A percentile compares a stretch with the other conserved stretches of the same genome.
phyloP scores from a whole-genome alignment of 768 basidiomycete genomes.

The Gautieria morchelliformis region DNA sequence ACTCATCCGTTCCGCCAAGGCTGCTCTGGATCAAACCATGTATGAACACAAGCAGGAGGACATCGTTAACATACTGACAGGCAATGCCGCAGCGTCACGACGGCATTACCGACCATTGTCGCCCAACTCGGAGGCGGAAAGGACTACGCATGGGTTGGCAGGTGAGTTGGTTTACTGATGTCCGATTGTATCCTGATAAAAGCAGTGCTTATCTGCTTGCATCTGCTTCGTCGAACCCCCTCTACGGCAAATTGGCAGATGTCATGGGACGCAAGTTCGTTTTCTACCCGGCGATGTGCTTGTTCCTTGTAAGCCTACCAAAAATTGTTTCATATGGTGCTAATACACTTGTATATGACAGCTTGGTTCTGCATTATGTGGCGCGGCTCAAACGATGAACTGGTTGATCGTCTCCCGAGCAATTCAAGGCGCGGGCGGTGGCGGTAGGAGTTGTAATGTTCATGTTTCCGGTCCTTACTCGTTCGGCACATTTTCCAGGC shows the following conservation, averaged over 20 bases:
- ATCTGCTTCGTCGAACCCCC: constrained; percentile 53
- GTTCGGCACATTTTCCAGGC: background rate
- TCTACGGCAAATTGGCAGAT: constrained; percentile 74
- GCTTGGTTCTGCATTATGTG: constrained; percentile 32
- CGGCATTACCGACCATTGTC: constrained; percentile 67
- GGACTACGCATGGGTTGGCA: constrained; percentile 66
- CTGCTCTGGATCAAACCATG: constrained; percentile 34
- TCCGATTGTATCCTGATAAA: constrained; percentile 7
- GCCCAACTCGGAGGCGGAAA: constrained; percentile 48
- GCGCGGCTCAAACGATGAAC: constrained; percentile 33
- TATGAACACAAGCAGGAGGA: background rate
- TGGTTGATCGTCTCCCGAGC: constrained; percentile 33
- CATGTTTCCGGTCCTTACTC: background rate
- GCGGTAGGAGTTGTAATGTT: constrained; percentile 21
- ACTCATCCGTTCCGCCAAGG: constrained; percentile 9
- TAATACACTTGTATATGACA: constrained; percentile 1
- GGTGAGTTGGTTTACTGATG: constrained; percentile 26
- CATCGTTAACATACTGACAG: too few relatives aligned
- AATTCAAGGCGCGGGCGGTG: constrained; percentile 35
- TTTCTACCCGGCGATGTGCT: constrained; percentile 50
- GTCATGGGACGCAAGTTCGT: constrained; percentile 54
- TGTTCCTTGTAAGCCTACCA: constrained; percentile 55
- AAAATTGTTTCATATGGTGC: background rate
- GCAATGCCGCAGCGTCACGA: constrained; percentile 40
- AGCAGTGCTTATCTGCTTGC: constrained; percentile 65